phyloP scores from a whole-genome alignment of 306 rosid genomes.

The Gastrolobium bilobum region DNA sequence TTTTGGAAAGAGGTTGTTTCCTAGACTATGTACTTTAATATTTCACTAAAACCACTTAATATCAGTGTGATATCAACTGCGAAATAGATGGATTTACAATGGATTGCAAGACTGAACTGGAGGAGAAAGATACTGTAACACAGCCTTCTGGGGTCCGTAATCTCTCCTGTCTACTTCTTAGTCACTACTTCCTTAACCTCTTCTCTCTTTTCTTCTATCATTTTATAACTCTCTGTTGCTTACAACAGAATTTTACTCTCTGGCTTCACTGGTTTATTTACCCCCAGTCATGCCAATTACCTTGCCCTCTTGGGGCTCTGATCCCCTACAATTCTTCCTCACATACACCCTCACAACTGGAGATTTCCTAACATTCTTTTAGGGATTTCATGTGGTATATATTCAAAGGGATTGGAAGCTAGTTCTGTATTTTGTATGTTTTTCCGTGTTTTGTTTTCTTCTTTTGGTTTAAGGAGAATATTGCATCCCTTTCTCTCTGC shows the following conservation, averaged over 20 bases:
- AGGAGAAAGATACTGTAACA: not conserved
- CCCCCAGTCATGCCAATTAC: not conserved
- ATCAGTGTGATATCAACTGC: slow-evolving; percentile 6
- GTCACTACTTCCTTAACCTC: not conserved
- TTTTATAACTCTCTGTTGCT: slow-evolving; percentile 18
- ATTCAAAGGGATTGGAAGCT: slow-evolving; percentile 20
- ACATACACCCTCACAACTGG: not conserved
- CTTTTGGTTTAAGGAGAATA: slow-evolving; percentile 37
- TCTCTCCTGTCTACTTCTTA: not conserved
- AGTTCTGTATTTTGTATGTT: slow-evolving; percentile 26
- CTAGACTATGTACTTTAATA: not conserved
- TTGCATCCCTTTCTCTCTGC: slow-evolving; percentile 18
- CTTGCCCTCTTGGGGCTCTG: not conserved
- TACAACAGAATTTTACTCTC: not conserved
- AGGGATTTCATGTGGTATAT: not conserved
- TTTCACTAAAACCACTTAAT: slow-evolving; percentile 7
- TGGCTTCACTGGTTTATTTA: slow-evolving; percentile 3
- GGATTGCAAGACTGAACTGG: not conserved
- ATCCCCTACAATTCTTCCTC: slow-evolving; percentile 6
- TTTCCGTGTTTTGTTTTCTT: slow-evolving; percentile 1
- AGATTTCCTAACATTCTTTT: slow-evolving; percentile 11
- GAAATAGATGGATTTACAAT: not conserved
- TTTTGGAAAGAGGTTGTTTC: too few species aligned
- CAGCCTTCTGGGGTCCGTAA: not conserved
- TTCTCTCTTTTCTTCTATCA: not conserved